A percentile compares a stretch with the other conserved stretches of the same genome.
These are phyloP conservation scores for Trichoderma asperellum DNA, from an alignment of 2,329 filamentous ascomycete genomes.

Conservation along the genomic window DNA sequence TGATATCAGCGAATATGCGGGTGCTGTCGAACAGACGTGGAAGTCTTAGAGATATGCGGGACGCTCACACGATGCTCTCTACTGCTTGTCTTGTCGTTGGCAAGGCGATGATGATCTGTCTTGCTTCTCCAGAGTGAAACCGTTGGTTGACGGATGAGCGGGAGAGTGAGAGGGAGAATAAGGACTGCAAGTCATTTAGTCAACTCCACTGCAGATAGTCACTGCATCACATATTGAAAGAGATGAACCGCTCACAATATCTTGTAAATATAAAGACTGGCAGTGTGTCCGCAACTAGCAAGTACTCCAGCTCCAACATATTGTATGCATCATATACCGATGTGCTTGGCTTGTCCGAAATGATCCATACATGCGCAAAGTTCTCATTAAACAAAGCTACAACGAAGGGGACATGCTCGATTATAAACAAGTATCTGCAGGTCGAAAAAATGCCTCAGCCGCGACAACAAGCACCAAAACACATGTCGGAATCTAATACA, in stretches of 20 bases:
- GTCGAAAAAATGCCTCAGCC: not conserved
- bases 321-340: not conserved
- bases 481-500: constrained; percentile 18
- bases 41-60: not conserved
- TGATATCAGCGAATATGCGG: constrained; percentile 25
- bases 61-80: not conserved
- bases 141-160: not conserved
- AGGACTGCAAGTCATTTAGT: not conserved
- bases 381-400: not conserved
- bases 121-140: not conserved
- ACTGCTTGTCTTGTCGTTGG: no score
- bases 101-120: not conserved
- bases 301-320: not conserved
- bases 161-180: not conserved
- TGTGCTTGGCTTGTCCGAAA: not conserved
- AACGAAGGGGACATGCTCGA: not conserved
- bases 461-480: constrained; percentile 18
- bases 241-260: not conserved
- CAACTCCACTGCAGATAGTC: not conserved
- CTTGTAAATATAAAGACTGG: not conserved
- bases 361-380: no score
- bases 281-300: not conserved
- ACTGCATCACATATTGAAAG: not conserved
- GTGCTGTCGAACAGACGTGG: constrained; percentile 20
- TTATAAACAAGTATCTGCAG: not conserved